Base-by-base conservation (phyloP, 108 stramenopile genomes). In the Asterionellopsis glacialis region DNA sequence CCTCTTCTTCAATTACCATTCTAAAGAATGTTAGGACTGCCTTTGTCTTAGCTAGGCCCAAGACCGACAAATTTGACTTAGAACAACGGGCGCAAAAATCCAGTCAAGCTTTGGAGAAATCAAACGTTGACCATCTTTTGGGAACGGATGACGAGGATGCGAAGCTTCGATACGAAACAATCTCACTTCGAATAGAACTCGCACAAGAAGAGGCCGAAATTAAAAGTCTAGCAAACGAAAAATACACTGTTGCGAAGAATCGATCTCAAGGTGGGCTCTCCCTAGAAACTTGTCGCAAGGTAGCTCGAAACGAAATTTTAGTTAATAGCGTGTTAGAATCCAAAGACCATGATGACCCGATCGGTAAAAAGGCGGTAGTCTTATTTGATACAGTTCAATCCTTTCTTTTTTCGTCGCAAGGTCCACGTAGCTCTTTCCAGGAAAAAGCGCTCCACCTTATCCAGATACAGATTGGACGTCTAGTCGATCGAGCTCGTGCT, bases 201-300 rank as follows among this genome's bases (percentile, higher is more conserved):
- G 69, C 63, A 13, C 19, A 58, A 16, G 74, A 75, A 42, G 59
- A 75, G 18, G 54, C 59, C 7, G 23, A 52, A 23, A 27, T 74
- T 1, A 47, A 75, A n/a, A 27, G 45, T 6, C 2, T 47, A 25
- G 65, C 69, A 10, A 28, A 57, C 23, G 53, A 75, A 39, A 45
- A 45, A 54, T 47, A 54, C n/a, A 52, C 18, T 15, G 48, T 19
- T n/a, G 61, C 61, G 6, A 61, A 28, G 16, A 61, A 61, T 49
- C 45, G 61, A 49, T 27, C 33, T 21, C 12, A n/a, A 16, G 18
- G n/a, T 5, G 28, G 13, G 56, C 39, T 21, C 9, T 19, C 56
- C 12, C 5, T 57, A n/a, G 28, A 39, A n/a, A 39, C 56, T 16
- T 57, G 41, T 38, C 19, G 1, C 2, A 26, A 19, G 56, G 40